Evolutionary conservation across 2,329 filamentous ascomycete species (phyloP), one percentile per base, ranked within the genome.

Genomic region (Chalara sp.): DNA sequence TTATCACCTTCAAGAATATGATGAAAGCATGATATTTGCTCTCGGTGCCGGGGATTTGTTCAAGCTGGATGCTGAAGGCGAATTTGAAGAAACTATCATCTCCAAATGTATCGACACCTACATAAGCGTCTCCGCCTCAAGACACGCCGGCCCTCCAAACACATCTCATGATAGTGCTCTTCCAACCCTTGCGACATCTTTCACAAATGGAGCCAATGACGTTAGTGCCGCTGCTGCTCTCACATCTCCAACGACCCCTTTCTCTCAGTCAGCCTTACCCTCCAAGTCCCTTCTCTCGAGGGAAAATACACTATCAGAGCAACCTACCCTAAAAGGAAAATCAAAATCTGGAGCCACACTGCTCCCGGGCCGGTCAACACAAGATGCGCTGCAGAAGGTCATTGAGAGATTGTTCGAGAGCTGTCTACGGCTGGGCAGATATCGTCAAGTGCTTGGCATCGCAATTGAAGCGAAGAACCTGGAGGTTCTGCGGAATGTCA

Each of bases 81-180:
- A 99, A 74, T 99, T 96, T 65, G 93, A 99, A 71, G 91, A 99
- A 74, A 99, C 93, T 51, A 97, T 99, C 72, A 91, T 97, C 69
- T 92, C 92, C 53, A 96, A 95, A 79, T 99, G 93, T 67, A 83
- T 99, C 65, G 93, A 99, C 70, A 95, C 95, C 58, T 99, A 96
- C 73, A 96, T 99, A 65, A 84, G 89, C 53, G 79, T 91, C 48
- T 86, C 82, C 47, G 81, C 81, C 5, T 54, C 53, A 73, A 80
- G 66, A 73, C 76, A 67, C 76, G 76, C 72, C 70, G 76, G 55
- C 67, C 79, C 57, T 63, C 73, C 48, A 70, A 71, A 37, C 47
- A 73, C 76, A 42, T 71, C 76, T 54, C 73, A 76, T 58, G 75
- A 80, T 61, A 65, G 68, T 21, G 67, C 74, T 35, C 74, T 71